Evolutionary conservation across 2,329 filamentous ascomycete species (phyloP).

Genomic region (Trichoderma lentiforme): DNA sequence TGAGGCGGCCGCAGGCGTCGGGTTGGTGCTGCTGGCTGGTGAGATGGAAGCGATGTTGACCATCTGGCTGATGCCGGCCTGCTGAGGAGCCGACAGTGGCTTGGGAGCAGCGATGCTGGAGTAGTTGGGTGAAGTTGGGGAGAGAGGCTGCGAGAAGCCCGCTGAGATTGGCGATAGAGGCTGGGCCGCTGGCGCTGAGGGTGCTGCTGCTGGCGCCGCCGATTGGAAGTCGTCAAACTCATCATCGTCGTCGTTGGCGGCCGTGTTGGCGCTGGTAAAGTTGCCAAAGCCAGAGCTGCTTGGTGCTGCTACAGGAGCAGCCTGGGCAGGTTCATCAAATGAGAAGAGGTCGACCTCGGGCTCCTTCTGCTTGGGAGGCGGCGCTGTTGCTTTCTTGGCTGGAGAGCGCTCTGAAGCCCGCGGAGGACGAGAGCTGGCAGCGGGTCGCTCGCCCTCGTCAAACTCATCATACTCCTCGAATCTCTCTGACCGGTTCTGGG

Average conservation of each 20-base stretch:
- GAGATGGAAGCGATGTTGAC: slow-evolving; percentile 78
- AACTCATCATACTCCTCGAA: slow-evolving; percentile 98
- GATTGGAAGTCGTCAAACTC: slow-evolving; percentile 99
- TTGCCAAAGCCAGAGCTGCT: slow-evolving; percentile 47
- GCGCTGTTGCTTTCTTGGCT: slow-evolving; percentile 46
- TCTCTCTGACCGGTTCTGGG: slow-evolving; percentile 60
- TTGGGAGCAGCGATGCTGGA: slow-evolving; percentile 70
- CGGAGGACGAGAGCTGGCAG: slow-evolving; percentile 43
- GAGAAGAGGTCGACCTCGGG: slow-evolving; percentile 92
- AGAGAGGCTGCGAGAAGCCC: slow-evolving; percentile 39
- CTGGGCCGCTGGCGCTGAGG: slow-evolving; percentile 41
- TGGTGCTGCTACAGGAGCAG: slow-evolving; percentile 42
- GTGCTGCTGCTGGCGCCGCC: slow-evolving; percentile 54
- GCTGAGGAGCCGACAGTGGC: slow-evolving; percentile 79
- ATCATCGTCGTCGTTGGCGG: slow-evolving; percentile 63
- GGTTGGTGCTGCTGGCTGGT: slow-evolving; percentile 59
- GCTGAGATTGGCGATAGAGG: slow-evolving; percentile 41
- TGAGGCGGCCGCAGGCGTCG: slow-evolving; percentile 57
- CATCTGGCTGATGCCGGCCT: slow-evolving; percentile 75
- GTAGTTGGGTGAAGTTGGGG: slow-evolving; percentile 49
- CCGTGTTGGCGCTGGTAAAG: slow-evolving; percentile 32
- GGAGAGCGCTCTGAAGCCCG: slow-evolving; percentile 33
- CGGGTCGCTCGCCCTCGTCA: slow-evolving; percentile 65
- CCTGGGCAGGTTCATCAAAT: slow-evolving; percentile 70
- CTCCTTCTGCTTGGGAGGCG: slow-evolving; percentile 75